phyloP scores from a whole-genome alignment of 108 stramenopile species.

The Epipyxis sp. region DNA sequence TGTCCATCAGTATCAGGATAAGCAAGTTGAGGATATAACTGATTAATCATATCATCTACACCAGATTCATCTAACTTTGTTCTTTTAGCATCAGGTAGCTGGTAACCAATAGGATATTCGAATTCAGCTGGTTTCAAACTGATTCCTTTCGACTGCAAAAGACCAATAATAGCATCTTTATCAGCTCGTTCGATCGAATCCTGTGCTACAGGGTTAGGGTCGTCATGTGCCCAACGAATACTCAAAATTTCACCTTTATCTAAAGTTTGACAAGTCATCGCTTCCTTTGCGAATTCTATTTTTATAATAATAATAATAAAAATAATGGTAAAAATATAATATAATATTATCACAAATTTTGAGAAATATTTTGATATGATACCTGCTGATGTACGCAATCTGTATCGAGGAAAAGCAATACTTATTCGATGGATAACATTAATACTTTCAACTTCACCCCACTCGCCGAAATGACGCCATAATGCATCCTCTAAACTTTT shows the following conservation, averaged over 20 bases:
- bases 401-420: conserved; percentile 48
- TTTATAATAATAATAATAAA: conserved; percentile 15
- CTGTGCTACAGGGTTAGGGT: conserved; percentile 56
- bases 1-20: conserved; percentile 40
- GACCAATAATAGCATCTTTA: conserved; percentile 40
- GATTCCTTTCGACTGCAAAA: conserved; percentile 41
- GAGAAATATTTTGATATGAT: too few relatives aligned
- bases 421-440: conserved; percentile 42
- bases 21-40: background rate
- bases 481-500: conserved; percentile 22
- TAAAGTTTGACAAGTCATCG: conserved; percentile 50
- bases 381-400: conserved; percentile 14
- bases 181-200: conserved; percentile 50
- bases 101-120: conserved; percentile 16
- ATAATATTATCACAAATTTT: background rate
- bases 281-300: conserved; percentile 50
- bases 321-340: conserved; percentile 39
- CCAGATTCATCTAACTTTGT: background rate
- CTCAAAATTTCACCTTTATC: conserved; percentile 44
- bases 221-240: conserved; percentile 52
- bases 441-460: conserved; percentile 55
- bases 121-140: background rate
- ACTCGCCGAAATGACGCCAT: conserved; percentile 52
- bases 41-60: background rate
- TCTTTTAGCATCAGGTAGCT: conserved; percentile 2